Conservation (phyloP, 75 land plant genomes). For the Sequoia sempervirens region DNA sequence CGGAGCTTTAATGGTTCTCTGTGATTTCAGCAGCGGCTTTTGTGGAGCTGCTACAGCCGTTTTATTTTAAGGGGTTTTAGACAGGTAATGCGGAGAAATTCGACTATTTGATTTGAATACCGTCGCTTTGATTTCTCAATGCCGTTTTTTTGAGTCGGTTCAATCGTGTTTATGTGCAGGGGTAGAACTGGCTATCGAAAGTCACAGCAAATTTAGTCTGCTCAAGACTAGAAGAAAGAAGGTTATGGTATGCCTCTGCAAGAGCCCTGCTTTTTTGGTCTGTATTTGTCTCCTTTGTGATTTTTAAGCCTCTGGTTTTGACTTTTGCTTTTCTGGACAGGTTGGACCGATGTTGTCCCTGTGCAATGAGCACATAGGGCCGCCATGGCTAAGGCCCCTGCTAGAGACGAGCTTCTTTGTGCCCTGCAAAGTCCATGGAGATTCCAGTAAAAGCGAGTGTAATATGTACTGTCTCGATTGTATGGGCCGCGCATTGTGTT, state of each 20-base stretch:
- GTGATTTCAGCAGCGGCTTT: too few species aligned
- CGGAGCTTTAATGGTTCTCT: not conserved
- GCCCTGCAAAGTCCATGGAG: conserved; percentile 63
- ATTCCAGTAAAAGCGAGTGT: conserved; percentile 67
- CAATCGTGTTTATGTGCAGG: not conserved
- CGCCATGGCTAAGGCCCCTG: too few species aligned
- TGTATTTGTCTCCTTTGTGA: not conserved
- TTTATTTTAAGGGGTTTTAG: too few species aligned
- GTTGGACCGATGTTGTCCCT: too few species aligned
- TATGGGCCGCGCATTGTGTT: conserved; percentile 60
- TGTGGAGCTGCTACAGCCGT: not conserved
- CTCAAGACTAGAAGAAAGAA: conserved; percentile 7
- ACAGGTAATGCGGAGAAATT: too few species aligned
- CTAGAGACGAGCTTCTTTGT: conserved; percentile 54
- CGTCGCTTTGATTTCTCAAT: too few species aligned
- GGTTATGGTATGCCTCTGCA: not conserved
- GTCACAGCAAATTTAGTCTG: not conserved
- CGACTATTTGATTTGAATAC: too few species aligned
- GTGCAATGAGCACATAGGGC: too few species aligned
- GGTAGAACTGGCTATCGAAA: not conserved
- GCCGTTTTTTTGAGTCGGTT: not conserved
- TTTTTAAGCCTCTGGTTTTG: not conserved
- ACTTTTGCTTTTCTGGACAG: too few species aligned
- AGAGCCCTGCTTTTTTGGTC: not conserved
- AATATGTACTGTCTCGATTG: conserved; percentile 82